These are phyloP conservation scores for Clonostachys rosea DNA, from an alignment of 2,329 filamentous ascomycete genomes.

Conservation along the genomic window DNA sequence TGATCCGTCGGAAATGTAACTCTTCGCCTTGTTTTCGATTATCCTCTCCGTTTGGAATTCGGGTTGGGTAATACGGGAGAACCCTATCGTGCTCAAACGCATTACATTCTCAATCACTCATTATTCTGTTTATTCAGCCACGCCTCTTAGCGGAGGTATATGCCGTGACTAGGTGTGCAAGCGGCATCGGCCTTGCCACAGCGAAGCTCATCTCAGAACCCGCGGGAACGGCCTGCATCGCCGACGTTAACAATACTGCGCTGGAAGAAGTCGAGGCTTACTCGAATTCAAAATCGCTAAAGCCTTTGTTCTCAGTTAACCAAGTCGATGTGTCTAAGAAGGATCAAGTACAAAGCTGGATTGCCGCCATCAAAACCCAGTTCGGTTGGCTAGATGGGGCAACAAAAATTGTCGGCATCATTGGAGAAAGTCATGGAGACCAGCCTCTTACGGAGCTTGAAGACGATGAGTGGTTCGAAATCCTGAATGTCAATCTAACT, in stretches of 20 bases:
- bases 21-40: too few species aligned
- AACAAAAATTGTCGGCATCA: slow-evolving; percentile 50
- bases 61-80: too few species aligned
- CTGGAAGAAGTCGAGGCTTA: slow-evolving; percentile 17
- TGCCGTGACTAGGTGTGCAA: slow-evolving; percentile 9
- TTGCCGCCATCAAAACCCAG: slow-evolving; percentile 32
- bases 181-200: slow-evolving; percentile 11
- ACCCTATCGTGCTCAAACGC: too few species aligned
- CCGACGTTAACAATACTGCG: slow-evolving; percentile 25
- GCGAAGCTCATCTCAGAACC: slow-evolving; percentile 1
- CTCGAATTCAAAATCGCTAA: slow-evolving; percentile 14
- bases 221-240: slow-evolving; percentile 24
- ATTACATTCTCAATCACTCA: too few species aligned
- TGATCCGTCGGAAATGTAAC: too few species aligned
- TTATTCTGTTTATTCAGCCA: neutral
- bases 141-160: slow-evolving; percentile 1
- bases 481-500: slow-evolving; percentile 42
- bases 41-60: too few species aligned
- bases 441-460: slow-evolving; percentile 34
- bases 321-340: slow-evolving; percentile 43
- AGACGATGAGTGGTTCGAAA: slow-evolving; percentile 41
- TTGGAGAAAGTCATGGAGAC: slow-evolving; percentile 35
- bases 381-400: slow-evolving; percentile 50
- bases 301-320: slow-evolving; percentile 22
- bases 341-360: slow-evolving; percentile 45